Percentiles rank a stretch among this genome's conserved stretches.
phyloP scores from a whole-genome alignment of 2,329 filamentous ascomycete species.

The Cadophora gregata region DNA sequence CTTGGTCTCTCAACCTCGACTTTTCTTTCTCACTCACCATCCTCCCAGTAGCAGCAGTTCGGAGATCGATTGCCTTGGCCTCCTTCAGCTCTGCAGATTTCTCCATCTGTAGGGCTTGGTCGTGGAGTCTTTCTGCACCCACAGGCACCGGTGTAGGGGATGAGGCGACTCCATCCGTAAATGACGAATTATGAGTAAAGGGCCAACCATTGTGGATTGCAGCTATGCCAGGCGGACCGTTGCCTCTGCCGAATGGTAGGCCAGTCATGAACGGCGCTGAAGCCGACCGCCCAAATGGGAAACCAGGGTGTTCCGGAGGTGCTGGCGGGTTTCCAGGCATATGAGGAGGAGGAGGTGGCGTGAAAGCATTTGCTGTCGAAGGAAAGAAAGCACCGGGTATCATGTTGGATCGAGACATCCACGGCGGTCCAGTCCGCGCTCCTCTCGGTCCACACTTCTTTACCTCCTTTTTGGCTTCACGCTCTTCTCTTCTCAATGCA shows the following conservation, averaged over 20 bases:
- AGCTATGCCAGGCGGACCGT: constrained; percentile 11
- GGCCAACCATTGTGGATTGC: constrained; percentile 35
- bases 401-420: constrained; percentile 12
- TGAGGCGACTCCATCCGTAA: constrained; percentile 24
- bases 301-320: constrained; percentile 18
- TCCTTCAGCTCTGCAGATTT: constrained; percentile 32
- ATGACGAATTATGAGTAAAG: constrained; percentile 26
- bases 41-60: constrained; percentile 20
- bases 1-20: constrained; percentile 29
- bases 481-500: constrained; percentile 36
- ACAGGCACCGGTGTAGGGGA: constrained; percentile 24
- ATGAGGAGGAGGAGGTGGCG: constrained; percentile 8
- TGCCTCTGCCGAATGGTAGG: constrained; percentile 13
- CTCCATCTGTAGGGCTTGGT: constrained; percentile 33
- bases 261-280: constrained; percentile 21
- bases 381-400: not conserved
- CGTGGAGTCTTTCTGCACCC: constrained; percentile 33
- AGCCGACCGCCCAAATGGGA: constrained; percentile 29
- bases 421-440: constrained; percentile 3
- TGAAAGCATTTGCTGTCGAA: not conserved
- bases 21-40: constrained; percentile 29
- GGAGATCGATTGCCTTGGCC: constrained; percentile 24
- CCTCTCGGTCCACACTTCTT: constrained; percentile 31
- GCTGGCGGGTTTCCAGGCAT: constrained; percentile 1
- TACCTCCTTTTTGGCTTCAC: constrained; percentile 45